Conservation (phyloP, 345 rosid species). For the Eutrema japonicum region DNA sequence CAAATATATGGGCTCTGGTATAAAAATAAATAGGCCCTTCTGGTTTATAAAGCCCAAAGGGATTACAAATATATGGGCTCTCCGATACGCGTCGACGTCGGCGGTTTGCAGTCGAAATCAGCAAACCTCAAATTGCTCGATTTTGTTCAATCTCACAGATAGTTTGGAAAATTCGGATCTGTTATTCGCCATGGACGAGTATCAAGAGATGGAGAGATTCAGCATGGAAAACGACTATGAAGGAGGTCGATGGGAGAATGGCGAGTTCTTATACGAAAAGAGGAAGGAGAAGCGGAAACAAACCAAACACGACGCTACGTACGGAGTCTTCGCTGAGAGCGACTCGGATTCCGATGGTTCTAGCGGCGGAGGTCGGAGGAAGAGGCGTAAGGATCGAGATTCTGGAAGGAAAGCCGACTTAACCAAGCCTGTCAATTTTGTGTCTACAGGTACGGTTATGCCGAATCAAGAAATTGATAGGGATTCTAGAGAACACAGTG, state of each 20-base stretch:
- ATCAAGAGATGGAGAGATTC: constrained; percentile 87
- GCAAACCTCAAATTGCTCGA: constrained; percentile 10
- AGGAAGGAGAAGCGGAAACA: constrained; percentile 71
- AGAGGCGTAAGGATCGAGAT: constrained; percentile 58
- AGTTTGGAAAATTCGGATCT: constrained; percentile 11
- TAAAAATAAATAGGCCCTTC: background rate
- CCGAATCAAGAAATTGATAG: constrained; percentile 72
- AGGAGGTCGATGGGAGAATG: constrained; percentile 72
- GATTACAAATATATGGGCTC: background rate
- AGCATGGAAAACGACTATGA: constrained; percentile 85
- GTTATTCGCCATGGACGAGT: constrained; percentile 63
- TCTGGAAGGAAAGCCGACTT: constrained; percentile 58
- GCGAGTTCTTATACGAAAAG: constrained; percentile 66
- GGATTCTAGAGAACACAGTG: constrained; percentile 52
- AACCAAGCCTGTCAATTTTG: constrained; percentile 79
- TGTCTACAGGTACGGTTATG: constrained; percentile 75
- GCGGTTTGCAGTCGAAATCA: constrained; percentile 23
- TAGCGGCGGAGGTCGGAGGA: constrained; percentile 57
- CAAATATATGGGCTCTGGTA: constrained; percentile 24
- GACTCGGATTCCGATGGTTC: constrained; percentile 62
- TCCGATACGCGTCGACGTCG: constrained; percentile 31
- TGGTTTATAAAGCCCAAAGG: constrained; percentile 1
- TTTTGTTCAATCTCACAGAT: constrained; percentile 4
- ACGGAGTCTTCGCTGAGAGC: constrained; percentile 66
- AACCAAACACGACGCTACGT: constrained; percentile 69